Conservation (phyloP, 257 asterid genomes). For the Solanum tacnaense region DNA sequence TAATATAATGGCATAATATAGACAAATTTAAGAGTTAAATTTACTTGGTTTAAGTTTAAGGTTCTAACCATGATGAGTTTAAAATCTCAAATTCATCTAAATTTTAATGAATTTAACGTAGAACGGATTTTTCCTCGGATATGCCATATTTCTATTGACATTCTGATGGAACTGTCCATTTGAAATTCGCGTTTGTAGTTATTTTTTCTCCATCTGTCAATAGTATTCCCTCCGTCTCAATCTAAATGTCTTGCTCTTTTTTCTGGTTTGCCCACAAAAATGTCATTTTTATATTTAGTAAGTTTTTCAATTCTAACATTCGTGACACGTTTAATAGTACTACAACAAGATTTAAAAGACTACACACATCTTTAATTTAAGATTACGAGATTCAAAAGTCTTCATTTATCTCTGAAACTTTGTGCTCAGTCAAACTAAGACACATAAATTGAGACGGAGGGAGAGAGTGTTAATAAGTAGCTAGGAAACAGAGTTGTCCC, state of each 20-base stretch:
- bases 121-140: too few species aligned
- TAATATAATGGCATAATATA: background rate
- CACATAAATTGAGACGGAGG: background rate
- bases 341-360: too few species aligned
- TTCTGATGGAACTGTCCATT: background rate
- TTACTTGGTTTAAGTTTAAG: background rate
- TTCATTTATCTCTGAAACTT: background rate
- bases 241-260: too few species aligned
- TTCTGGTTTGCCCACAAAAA: too few species aligned
- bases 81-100: too few species aligned
- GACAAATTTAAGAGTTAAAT: background rate
- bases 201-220: background rate
- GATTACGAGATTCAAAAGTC: accelerated
- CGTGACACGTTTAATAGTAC: background rate
- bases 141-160: background rate
- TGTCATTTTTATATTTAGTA: too few species aligned
- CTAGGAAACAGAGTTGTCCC: background rate
- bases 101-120: too few species aligned
- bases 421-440: background rate
- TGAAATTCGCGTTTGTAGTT: background rate
- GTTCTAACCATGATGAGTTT: background rate
- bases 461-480: background rate
- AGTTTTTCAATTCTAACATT: too few species aligned
- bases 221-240: too few species aligned
- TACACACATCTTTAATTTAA: background rate